Percentiles rank a stretch among this genome's conserved stretches.
Conservation (phyloP, 768 basidiomycete species). For the Boletus rubescentipes region DNA sequence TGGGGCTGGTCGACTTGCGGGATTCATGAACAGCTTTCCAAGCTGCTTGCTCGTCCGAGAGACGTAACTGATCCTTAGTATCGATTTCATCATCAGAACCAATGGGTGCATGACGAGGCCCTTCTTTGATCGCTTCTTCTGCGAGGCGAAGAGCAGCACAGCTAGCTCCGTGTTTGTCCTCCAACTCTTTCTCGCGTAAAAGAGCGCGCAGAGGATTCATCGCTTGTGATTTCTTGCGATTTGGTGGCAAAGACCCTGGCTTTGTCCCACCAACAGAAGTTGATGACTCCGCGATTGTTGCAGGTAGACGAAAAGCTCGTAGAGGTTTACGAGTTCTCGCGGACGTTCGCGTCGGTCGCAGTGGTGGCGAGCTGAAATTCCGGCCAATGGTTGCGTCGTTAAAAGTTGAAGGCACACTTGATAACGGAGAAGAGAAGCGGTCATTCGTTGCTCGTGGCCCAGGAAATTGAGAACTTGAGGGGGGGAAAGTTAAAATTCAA, state of each 20-base stretch:
- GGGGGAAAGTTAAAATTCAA: not conserved
- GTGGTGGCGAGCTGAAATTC: slow-evolving; percentile 4
- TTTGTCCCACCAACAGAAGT: not conserved
- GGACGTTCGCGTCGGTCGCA: slow-evolving; percentile 14
- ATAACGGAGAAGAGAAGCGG: slow-evolving; percentile 23
- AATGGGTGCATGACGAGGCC: slow-evolving; percentile 24
- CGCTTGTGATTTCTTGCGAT: slow-evolving; percentile 22
- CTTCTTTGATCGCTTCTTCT: slow-evolving; percentile 39
- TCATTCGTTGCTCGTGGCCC: not conserved
- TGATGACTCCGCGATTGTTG: slow-evolving; percentile 8
- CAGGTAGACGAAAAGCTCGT: slow-evolving; percentile 10
- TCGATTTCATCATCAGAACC: slow-evolving; percentile 24
- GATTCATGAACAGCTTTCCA: slow-evolving; percentile 35
- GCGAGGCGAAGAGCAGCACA: slow-evolving; percentile 45
- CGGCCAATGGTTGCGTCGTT: not conserved
- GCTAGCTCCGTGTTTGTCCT: slow-evolving; percentile 35
- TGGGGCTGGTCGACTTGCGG: slow-evolving; percentile 19
- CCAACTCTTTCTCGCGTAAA: slow-evolving; percentile 48
- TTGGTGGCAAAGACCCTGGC: not conserved
- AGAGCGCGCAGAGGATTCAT: slow-evolving; percentile 57
- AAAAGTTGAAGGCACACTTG: slow-evolving; percentile 19
- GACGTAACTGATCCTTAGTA: slow-evolving; percentile 8
- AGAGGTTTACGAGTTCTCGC: slow-evolving; percentile 20
- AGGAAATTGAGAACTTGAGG: slow-evolving; percentile 8
- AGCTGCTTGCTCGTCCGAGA: slow-evolving; percentile 41